These are phyloP conservation scores for Passiflora organensis DNA, from an alignment of 345 rosid genomes.

Conservation along the genomic window DNA sequence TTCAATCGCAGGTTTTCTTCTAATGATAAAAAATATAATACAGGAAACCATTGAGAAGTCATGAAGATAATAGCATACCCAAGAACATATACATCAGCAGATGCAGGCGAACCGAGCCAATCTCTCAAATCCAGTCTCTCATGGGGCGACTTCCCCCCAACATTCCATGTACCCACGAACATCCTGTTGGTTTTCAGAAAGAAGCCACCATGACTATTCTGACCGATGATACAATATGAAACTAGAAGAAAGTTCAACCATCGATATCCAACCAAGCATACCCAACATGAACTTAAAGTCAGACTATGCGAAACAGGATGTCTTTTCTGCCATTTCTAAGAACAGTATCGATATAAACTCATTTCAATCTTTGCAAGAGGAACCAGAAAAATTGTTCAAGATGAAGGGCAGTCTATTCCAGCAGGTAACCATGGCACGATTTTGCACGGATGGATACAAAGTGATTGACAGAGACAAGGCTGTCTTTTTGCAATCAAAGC, in stretches of 20 bases:
- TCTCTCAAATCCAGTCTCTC: constrained; percentile 23
- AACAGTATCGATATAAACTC: not conserved
- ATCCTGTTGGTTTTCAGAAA: constrained; percentile 12
- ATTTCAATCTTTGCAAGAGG: not conserved
- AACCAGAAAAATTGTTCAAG: no score
- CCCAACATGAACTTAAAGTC: not conserved
- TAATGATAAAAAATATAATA: no score
- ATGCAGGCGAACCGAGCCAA: constrained; percentile 19
- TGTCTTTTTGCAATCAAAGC: no score
- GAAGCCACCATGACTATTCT: not conserved
- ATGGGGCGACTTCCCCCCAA: constrained; percentile 31
- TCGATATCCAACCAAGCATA: constrained; percentile 5
- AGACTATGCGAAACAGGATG: no score
- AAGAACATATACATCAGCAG: constrained; percentile 33
- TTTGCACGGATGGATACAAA: no score
- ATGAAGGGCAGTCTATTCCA: not conserved
- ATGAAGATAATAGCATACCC: constrained; percentile 17
- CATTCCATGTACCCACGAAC: constrained; percentile 43
- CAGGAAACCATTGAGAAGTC: no score
- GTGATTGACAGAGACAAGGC: no score
- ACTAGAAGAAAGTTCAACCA: not conserved
- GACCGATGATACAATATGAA: not conserved
- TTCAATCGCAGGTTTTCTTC: no score
- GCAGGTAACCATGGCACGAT: no score
- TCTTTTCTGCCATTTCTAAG: no score